Evolutionary conservation across 164 flowering plant species (phyloP).

Genomic region (Amborella trichopoda): DNA sequence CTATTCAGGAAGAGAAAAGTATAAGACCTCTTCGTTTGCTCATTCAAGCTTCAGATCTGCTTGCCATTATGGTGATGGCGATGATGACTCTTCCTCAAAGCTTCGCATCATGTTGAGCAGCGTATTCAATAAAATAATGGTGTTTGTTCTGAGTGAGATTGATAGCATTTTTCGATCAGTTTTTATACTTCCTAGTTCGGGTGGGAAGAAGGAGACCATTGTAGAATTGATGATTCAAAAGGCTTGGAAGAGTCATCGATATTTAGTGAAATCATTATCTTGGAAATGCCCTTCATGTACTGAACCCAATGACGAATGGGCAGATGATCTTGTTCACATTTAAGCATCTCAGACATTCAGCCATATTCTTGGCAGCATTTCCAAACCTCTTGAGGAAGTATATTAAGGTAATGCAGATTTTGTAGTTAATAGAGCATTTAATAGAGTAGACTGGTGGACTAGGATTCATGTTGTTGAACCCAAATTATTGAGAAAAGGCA

Average conservation of each 20-base stretch:
- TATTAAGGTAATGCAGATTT: too few relatives aligned
- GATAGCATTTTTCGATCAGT: constrained; percentile 69
- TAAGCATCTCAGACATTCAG: constrained; percentile 60
- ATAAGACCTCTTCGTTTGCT: constrained; percentile 58
- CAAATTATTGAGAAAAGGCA: too few relatives aligned
- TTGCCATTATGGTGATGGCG: constrained; percentile 90
- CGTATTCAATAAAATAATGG: constrained; percentile 86
- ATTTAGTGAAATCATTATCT: constrained; percentile 85
- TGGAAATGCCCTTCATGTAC: constrained; percentile 77
- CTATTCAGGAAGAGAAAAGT: constrained; percentile 36
- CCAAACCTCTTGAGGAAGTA: constrained; percentile 77
- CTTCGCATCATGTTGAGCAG: constrained; percentile 56
- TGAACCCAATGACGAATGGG: constrained; percentile 92
- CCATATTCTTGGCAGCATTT: constrained; percentile 71
- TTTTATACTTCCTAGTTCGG: constrained; percentile 52
- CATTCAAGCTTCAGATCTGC: constrained; percentile 61
- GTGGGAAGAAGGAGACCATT: constrained; percentile 79
- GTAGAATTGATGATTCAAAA: constrained; percentile 34
- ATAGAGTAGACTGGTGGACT: too few relatives aligned
- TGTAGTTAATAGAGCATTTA: too few relatives aligned
- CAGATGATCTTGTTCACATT: constrained; percentile 81
- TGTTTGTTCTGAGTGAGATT: constrained; percentile 65
- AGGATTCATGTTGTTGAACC: too few relatives aligned
- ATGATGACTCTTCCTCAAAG: constrained; percentile 34
- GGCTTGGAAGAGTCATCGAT: constrained; percentile 61